Evolutionary conservation across 441 rosid species (phyloP).

Genomic region (Flueggea neowawraea): DNA sequence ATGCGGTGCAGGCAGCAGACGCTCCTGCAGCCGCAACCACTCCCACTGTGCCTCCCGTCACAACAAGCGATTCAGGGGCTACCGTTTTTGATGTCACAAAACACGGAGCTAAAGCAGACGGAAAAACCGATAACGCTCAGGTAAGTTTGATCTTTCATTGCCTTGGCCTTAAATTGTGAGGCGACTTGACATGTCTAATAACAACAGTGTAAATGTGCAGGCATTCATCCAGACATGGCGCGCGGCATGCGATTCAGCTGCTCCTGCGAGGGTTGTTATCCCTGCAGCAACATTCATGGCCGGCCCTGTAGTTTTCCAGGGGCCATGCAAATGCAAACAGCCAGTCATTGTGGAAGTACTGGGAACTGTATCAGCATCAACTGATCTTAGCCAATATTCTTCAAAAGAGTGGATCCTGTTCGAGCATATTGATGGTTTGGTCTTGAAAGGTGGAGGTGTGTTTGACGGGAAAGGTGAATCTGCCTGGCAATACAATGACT

Average conservation of each 20-base stretch:
- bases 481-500: constrained; percentile 31
- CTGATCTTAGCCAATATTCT: constrained; percentile 17
- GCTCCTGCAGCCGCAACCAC: no score
- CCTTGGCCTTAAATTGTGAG: no score
- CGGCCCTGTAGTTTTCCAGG: constrained; percentile 25
- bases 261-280: constrained; percentile 24
- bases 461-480: constrained; percentile 40
- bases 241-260: constrained; percentile 27
- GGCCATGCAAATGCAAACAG: constrained; percentile 30
- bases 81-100: constrained; percentile 18
- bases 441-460: constrained; percentile 33
- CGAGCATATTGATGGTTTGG: constrained; percentile 22
- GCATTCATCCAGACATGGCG: constrained; percentile 32
- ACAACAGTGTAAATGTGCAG: constrained; percentile 16
- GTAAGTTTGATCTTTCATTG: neutral
- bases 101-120: constrained; percentile 26
- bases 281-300: constrained; percentile 30
- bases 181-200: neutral
- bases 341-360: constrained; percentile 26
- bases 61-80: neutral
- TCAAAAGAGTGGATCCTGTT: constrained; percentile 30
- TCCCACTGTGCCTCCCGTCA: no score
- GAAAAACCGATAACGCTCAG: constrained; percentile 8
- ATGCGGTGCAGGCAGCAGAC: no score
- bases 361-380: constrained; percentile 26